A percentile compares a stretch with the other conserved stretches of the same genome.
Evolutionary conservation across 83 land plant genomes (phyloP).

Genomic region (Isoetes engelmannii): DNA sequence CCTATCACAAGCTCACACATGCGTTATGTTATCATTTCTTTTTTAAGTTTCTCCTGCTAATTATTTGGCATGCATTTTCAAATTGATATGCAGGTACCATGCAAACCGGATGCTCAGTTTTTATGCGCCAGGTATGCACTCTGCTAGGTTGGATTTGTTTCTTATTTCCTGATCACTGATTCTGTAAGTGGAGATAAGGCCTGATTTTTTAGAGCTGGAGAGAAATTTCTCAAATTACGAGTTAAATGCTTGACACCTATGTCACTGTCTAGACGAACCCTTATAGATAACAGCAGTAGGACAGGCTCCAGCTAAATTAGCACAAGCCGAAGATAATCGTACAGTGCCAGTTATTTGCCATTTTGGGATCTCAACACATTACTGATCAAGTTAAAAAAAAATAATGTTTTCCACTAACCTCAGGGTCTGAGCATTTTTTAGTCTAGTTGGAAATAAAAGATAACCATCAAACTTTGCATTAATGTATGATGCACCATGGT

Average conservation of each 20-base stretch:
- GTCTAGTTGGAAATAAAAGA: too few species aligned
- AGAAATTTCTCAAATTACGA: not conserved
- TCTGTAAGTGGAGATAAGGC: not conserved
- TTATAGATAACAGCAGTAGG: too few species aligned
- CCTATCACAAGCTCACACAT: too few species aligned
- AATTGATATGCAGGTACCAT: slow-evolving; percentile 28
- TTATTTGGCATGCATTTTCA: not conserved
- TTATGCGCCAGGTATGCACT: slow-evolving; percentile 34
- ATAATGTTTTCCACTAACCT: not conserved
- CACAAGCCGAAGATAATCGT: too few species aligned
- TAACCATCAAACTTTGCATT: too few species aligned
- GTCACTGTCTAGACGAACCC: not conserved
- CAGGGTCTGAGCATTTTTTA: not conserved
- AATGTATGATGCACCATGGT: too few species aligned
- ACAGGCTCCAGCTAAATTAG: too few species aligned
- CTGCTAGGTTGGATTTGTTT: not conserved
- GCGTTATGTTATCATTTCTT: too few species aligned
- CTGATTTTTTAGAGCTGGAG: not conserved
- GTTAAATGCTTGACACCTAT: not conserved
- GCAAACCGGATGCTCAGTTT: slow-evolving; percentile 44
- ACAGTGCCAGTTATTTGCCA: too few species aligned
- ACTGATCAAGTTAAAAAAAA: not conserved
- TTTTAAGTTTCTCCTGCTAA: not conserved
- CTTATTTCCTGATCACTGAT: not conserved
- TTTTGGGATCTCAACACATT: not conserved